These are phyloP conservation scores for Fremontodendron californicum DNA, from an alignment of 345 rosid genomes.

Conservation along the genomic window DNA sequence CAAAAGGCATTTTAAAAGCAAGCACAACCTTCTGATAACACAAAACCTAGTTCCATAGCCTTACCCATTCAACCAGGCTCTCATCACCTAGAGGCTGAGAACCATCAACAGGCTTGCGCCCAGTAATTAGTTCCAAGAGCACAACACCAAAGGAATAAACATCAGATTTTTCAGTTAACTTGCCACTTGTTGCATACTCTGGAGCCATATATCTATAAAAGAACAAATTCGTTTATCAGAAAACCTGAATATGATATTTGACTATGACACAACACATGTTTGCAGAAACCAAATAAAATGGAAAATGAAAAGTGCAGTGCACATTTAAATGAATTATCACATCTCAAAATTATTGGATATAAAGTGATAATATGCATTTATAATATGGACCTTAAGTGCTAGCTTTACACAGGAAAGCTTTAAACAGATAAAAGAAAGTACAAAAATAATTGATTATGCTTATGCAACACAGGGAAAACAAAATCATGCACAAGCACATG, in stretches of 20 bases:
- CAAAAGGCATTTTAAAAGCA: background rate
- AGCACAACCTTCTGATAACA: background rate
- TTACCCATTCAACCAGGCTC: conserved; percentile 98
- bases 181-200: conserved; percentile 94
- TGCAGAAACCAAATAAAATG: background rate
- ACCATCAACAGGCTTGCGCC: conserved; percentile 91
- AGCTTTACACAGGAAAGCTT: background rate
- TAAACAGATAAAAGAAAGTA: background rate
- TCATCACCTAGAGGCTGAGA: conserved; percentile 94
- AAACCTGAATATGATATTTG: background rate
- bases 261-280: background rate
- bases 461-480: background rate
- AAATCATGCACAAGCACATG: background rate
- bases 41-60: background rate
- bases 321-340: background rate
- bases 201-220: conserved; percentile 93
- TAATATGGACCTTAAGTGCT: background rate
- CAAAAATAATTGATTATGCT: background rate
- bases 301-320: background rate
- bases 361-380: background rate
- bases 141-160: conserved; percentile 95
- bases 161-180: conserved; percentile 92
- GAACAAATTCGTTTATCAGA: conserved; percentile 18
- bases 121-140: conserved; percentile 91
- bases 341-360: background rate